Conservation (phyloP, 2,329 filamentous ascomycete species). For the Calonectria henricotiae region DNA sequence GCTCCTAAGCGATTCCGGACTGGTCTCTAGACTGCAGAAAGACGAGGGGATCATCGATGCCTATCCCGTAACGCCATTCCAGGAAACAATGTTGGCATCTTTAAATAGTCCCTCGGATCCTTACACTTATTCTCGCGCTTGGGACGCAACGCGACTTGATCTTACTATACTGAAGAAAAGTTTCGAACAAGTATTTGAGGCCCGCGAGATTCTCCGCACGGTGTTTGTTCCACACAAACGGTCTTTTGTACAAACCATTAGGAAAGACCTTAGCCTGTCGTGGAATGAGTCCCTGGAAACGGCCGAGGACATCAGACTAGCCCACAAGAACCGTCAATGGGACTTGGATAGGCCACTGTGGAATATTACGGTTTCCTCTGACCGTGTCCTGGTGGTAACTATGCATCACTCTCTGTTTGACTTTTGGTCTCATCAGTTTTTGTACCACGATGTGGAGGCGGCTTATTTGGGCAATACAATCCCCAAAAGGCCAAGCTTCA, state of each 20-base stretch:
- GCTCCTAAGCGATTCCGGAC: constrained; percentile 27
- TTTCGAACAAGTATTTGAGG: constrained; percentile 38
- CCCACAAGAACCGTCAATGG: not conserved
- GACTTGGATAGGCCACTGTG: not conserved
- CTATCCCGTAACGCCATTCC: constrained; percentile 48
- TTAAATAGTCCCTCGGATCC: constrained; percentile 22
- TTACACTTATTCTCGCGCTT: constrained; percentile 44
- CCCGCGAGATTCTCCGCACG: constrained; percentile 41
- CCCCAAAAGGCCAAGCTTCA: constrained; percentile 12
- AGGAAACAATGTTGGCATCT: constrained; percentile 44
- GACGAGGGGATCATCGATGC: constrained; percentile 39
- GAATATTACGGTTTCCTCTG: not conserved
- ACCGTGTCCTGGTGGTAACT: constrained; percentile 48
- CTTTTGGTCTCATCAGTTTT: constrained; percentile 54
- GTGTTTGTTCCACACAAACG: constrained; percentile 35
- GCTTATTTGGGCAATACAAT: not conserved
- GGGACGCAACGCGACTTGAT: constrained; percentile 38
- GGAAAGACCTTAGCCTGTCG: not conserved
- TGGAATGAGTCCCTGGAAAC: not conserved
- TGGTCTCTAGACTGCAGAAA: not conserved
- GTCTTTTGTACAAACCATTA: not conserved
- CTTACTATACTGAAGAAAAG: constrained; percentile 26
- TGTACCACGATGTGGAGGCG: constrained; percentile 50
- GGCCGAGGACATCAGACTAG: not conserved
- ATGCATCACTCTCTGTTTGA: constrained; percentile 57